Conservation (phyloP, 148 eudicot species). For the Vaccinium myrtillus region DNA sequence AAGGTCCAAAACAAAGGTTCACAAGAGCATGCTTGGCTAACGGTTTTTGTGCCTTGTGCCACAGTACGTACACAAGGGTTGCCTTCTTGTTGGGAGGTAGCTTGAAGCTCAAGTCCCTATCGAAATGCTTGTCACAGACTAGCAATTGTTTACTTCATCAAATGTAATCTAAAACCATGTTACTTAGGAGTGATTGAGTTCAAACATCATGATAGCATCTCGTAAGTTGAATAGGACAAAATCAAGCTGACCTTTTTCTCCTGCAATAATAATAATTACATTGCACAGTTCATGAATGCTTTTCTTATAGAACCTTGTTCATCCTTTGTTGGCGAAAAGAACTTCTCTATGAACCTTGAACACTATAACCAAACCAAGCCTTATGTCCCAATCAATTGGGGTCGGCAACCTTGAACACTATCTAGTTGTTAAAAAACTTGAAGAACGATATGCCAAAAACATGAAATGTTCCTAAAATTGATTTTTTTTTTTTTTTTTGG, state of each 20-base stretch:
- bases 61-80: no score
- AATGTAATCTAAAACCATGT: not conserved
- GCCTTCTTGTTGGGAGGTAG: no score
- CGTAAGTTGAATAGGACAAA: not conserved
- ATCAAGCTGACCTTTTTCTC: not conserved
- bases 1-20: no score
- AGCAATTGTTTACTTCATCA: not conserved
- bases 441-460: not conserved
- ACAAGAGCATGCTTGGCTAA: no score
- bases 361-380: no score
- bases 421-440: not conserved
- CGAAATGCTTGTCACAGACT: no score
- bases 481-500: not conserved
- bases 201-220: not conserved
- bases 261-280: not conserved
- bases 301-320: not conserved
- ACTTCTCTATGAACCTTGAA: no score
- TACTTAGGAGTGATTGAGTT: not conserved
- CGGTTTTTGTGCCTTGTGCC: no score
- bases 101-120: no score
- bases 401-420: not conserved
- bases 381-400: no score
- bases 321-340: not conserved
- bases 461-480: not conserved
- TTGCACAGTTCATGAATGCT: not conserved